Base-by-base conservation (phyloP, 2,329 filamentous ascomycete genomes). In the Cercospora berteroae region DNA sequence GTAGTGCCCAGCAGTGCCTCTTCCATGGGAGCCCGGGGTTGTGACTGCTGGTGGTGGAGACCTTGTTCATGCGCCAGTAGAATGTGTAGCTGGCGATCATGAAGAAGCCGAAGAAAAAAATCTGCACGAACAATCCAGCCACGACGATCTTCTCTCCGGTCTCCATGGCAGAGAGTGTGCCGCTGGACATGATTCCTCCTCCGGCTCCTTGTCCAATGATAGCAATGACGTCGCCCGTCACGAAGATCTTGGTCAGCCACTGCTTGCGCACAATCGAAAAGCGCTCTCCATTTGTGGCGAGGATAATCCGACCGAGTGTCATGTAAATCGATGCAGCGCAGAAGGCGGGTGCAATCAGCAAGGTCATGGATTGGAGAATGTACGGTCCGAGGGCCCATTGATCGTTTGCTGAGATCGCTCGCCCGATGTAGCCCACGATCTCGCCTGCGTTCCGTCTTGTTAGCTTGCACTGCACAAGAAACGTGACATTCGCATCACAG, bases 291-390 rank as follows among this genome's bases (percentile, higher is more conserved):
- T 81, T 74, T 5, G 81, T 75, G 44, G 79, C 71, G 23, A 78
- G 76, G 13, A 84, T 80, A 42, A 85, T 77, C 6, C 83, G 80
- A 29, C 80, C 81, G 42, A 85, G 80, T 12, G 79, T 77, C 75
- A 84, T 85, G 72, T 85, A 85, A 68, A 84, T 81, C 0, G 80
- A 79, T 13, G 83, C 83, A 16, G 83, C 83, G 68, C 83, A 81
- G 63, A 85, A 80, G 4, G 81, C 81, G 1, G 83, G 83, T 1
- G 81, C 82, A 25, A 85, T 77, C 2, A 85, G 78, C 55, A 84
- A 77, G 70, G 84, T 79, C 42, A 84, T 69, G n/a, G 75, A 77
- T 67, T 83, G 79, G 66, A 84, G 74, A 60, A 82, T 79, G 73
- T 80, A 84, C 0, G 79, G 75, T 0, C 72, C 72, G 63, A 82